These are phyloP conservation scores for Chrysanthemum makinoi DNA, from an alignment of 129 eudicot species.

Conservation along the genomic window DNA sequence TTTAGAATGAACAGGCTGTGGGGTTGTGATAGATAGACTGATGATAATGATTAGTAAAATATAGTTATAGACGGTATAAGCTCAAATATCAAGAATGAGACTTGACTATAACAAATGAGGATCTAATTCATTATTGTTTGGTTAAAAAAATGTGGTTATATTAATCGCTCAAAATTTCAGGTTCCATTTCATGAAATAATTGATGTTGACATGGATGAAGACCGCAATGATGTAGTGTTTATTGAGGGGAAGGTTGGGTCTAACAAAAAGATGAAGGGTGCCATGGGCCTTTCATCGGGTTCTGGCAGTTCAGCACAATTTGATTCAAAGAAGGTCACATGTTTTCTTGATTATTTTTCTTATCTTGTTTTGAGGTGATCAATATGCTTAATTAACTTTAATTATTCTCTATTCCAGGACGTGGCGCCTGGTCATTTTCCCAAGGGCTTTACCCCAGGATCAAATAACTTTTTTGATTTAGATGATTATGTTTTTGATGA, in stretches of 20 bases:
- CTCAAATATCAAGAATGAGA: neutral
- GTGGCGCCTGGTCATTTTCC: neutral
- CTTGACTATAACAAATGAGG: neutral
- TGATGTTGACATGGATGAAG: conserved; percentile 77
- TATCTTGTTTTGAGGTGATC: conserved; percentile 12
- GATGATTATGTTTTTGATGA: conserved; percentile 46
- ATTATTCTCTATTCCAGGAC: conserved; percentile 9
- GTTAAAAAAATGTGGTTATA: no score
- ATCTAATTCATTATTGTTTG: neutral
- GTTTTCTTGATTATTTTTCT: neutral
- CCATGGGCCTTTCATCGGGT: conserved; percentile 12
- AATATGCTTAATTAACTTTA: neutral
- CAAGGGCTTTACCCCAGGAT: conserved; percentile 15
- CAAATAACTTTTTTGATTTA: conserved; percentile 28
- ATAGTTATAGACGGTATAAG: neutral
- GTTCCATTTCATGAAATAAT: conserved; percentile 53
- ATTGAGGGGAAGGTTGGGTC: conserved; percentile 32
- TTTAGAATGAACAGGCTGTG: neutral
- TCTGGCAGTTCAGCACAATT: conserved; percentile 21
- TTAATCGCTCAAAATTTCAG: conserved; percentile 19
- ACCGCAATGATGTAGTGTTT: conserved; percentile 35
- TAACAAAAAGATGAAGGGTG: conserved; percentile 17
- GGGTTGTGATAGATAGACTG: neutral
- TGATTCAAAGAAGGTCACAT: conserved; percentile 25
- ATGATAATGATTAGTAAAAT: neutral